Base-by-base conservation (phyloP, 1,284 basidiomycete genomes). In the Cryptococcus maquisensis region DNA sequence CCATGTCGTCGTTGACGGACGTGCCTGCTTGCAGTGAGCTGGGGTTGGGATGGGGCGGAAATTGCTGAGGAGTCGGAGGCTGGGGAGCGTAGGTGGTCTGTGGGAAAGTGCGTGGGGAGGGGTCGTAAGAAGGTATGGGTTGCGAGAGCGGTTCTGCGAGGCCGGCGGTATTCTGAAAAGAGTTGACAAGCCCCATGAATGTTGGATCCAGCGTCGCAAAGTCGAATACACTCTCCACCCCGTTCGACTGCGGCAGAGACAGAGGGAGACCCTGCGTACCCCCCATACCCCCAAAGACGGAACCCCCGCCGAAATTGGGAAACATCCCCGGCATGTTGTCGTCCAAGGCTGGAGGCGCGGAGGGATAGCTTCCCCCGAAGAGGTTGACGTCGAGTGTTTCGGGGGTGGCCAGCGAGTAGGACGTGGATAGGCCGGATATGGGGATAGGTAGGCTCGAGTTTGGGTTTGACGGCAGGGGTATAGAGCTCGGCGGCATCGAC, bases 181-280 rank as follows among this genome's bases (percentile, higher is more conserved):
- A 55, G 46, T 58, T 65, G 23, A 71, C 50, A 18, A 73, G 57
- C 32, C 55, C 58, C 60, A 69, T 61, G 45, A 66, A 64, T 18
- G 46, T 51, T 2, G 69, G 68, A 60, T 73, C 69, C 26, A 73
- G 58, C n/a, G 55, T 58, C 12, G 60, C 57, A 47, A 68, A 73
- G 49, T 70, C 71, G 47, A 68, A 69, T 9, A 46, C 35, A 20
- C 54, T 49, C 26, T 54, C 56, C 1, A 3, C 28, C 28, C 10
- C 7, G 10, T 1, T 32, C n/a, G 16, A 2, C 23, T 43, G 41
- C 4, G 41, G 41, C 12, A 12, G n/a, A 10, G 20, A 28, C 46
- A 38, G 42, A 26, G 35, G 20, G n/a, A n/a, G n/a, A n/a, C 28
- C 28, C 42, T 4, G 9, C 21, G 21, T 35, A 26, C 21, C 38